Percentiles rank a stretch among this genome's conserved stretches.
phyloP scores from a whole-genome alignment of 805 yeast genomes.

The Suhomyces tanzawaensis region DNA sequence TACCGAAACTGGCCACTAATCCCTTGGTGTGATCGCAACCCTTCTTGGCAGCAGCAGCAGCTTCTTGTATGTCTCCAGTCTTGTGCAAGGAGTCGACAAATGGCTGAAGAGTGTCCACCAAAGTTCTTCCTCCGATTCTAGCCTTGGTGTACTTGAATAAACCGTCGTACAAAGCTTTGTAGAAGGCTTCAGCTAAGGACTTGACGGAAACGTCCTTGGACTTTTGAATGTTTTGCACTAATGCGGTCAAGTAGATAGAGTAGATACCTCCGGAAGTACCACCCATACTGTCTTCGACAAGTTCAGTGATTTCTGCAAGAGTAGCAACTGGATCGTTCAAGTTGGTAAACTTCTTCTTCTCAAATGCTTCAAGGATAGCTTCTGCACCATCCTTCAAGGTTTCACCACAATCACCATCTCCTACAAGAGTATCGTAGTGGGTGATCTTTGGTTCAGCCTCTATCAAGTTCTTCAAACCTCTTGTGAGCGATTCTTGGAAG shows the following conservation, averaged over 20 bases:
- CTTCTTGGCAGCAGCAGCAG: constrained; percentile 64
- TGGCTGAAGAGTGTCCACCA: constrained; percentile 87
- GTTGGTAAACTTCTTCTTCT: constrained; percentile 9
- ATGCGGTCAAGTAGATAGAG: constrained; percentile 78
- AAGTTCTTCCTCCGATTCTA: constrained; percentile 81
- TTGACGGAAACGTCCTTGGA: constrained; percentile 31
- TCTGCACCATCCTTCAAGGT: constrained; percentile 82
- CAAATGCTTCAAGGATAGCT: constrained; percentile 54
- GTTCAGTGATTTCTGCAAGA: constrained; percentile 70
- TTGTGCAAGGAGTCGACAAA: constrained; percentile 62
- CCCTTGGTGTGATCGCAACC: constrained; percentile 78
- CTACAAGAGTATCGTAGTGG: constrained; percentile 80
- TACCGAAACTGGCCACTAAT: constrained; percentile 82
- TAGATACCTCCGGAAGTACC: constrained; percentile 96
- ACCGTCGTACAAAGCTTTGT: constrained; percentile 60
- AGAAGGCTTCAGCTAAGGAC: constrained; percentile 48
- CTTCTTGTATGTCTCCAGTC: constrained; percentile 53
- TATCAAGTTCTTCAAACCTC: constrained; percentile 32
- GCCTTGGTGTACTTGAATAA: constrained; percentile 86
- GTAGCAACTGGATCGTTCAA: constrained; percentile 54
- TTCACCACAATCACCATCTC: constrained; percentile 97
- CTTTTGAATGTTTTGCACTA: constrained; percentile 49
- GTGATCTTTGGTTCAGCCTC: constrained; percentile 75
- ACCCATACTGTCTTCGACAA: constrained; percentile 91
- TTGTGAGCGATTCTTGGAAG: constrained; percentile 51